Conservation (phyloP, 257 asterid species). For the Cynanchum wilfordii region DNA sequence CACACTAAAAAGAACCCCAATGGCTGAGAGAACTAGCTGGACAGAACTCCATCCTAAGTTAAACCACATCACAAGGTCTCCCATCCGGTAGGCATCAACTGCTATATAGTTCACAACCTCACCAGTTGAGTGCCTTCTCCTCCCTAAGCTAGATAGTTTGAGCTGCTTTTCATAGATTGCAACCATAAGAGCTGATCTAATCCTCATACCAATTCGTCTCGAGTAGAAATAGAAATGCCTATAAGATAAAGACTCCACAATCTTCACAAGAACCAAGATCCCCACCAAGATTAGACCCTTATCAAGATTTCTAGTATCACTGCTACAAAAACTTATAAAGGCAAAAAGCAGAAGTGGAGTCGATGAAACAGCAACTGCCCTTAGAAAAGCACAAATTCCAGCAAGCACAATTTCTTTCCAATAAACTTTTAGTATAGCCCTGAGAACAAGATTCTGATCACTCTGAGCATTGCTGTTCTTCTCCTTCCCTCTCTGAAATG, state of each 20-base stretch:
- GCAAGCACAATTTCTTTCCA: conserved; percentile 44
- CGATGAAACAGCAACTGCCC: conserved; percentile 42
- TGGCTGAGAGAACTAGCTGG: conserved; percentile 39
- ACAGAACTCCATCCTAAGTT: conserved; percentile 47
- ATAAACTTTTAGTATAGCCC: conserved; percentile 41
- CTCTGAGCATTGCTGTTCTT: neutral
- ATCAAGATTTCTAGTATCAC: conserved; percentile 18
- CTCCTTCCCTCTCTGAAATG: conserved; percentile 25
- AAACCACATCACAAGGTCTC: conserved; percentile 64
- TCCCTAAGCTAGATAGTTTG: conserved; percentile 50
- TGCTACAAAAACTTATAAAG: conserved; percentile 45
- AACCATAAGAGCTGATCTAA: conserved; percentile 68
- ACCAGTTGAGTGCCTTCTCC: conserved; percentile 58
- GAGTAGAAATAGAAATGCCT: conserved; percentile 62
- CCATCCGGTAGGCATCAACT: conserved; percentile 76
- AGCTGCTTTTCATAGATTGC: conserved; percentile 64
- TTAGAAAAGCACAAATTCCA: conserved; percentile 34
- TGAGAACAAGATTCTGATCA: conserved; percentile 18
- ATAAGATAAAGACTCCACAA: conserved; percentile 46
- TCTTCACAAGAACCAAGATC: conserved; percentile 40
- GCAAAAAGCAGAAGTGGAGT: conserved; percentile 56
- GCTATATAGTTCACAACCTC: conserved; percentile 69
- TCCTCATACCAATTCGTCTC: conserved; percentile 57
- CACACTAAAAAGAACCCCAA: conserved; percentile 39
- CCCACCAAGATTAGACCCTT: conserved; percentile 47